Percentiles rank a stretch among this genome's conserved stretches.
Conservation (phyloP, 2,329 filamentous ascomycete genomes). For the Fusarium zealandicum region DNA sequence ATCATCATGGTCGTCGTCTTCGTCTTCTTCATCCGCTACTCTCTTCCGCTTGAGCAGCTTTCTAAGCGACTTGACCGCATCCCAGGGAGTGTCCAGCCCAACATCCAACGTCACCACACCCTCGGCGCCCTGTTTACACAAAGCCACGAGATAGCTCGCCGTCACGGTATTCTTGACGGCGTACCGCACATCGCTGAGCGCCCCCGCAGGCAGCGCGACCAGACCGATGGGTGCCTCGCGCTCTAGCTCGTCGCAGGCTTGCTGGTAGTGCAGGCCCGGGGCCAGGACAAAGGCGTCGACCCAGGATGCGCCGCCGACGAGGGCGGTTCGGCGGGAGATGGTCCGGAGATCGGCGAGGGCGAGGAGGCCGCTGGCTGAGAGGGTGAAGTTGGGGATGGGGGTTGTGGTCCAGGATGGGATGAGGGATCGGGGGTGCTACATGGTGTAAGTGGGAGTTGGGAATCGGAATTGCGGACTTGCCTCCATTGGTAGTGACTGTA, state of each 20-base stretch:
- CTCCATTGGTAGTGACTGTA: slow-evolving; percentile 11
- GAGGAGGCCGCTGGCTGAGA: slow-evolving; percentile 62
- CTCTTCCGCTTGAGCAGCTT: slow-evolving; percentile 13
- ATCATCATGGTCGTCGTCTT: slow-evolving; percentile 32
- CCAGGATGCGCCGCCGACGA: slow-evolving; percentile 63
- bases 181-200: slow-evolving; percentile 39
- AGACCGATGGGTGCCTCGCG: slow-evolving; percentile 48
- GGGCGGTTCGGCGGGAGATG: slow-evolving; percentile 61
- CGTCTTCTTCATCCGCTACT: slow-evolving; percentile 15
- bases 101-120: slow-evolving; percentile 43
- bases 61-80: slow-evolving; percentile 29
- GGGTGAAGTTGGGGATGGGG: slow-evolving; percentile 54
- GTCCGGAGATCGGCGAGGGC: slow-evolving; percentile 66
- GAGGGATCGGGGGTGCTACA: slow-evolving; percentile 33
- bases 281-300: slow-evolving; percentile 65
- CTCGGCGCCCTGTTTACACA: slow-evolving; percentile 35
- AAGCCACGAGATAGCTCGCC: slow-evolving; percentile 52
- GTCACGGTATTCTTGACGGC: slow-evolving; percentile 60
- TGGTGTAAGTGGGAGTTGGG: slow-evolving; percentile 8
- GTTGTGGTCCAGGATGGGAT: slow-evolving; percentile 54
- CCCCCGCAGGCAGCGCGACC: slow-evolving; percentile 32
- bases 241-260: slow-evolving; percentile 60
- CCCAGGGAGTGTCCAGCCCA: slow-evolving; percentile 31
- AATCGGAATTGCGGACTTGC: slow-evolving; percentile 4
- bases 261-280: slow-evolving; percentile 67